Conservation (phyloP, 1,284 basidiomycete species). For the Takashimella koratensis region DNA sequence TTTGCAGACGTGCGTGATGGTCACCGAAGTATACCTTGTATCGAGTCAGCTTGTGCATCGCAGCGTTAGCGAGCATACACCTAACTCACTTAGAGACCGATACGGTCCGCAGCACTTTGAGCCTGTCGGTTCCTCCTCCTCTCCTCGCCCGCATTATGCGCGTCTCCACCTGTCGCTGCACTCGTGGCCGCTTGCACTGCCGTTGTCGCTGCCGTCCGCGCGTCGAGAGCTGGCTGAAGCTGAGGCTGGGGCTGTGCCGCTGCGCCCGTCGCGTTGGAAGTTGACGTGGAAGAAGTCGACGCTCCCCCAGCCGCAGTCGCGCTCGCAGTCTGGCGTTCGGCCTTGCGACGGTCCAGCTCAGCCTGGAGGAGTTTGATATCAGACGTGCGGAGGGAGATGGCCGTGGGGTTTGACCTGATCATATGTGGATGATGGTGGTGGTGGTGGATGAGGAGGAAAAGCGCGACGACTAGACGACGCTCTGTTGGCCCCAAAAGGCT, state of each 20-base stretch:
- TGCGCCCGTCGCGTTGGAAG: not conserved
- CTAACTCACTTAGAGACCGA: slow-evolving; percentile 22
- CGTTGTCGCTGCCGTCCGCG: not conserved
- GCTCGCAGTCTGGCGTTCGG: slow-evolving; percentile 6
- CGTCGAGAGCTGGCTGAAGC: not conserved
- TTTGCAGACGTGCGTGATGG: not conserved
- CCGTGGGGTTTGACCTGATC: slow-evolving; percentile 47
- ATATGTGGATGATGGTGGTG: slow-evolving; percentile 11
- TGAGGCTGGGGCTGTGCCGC: not conserved
- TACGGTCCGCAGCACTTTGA: slow-evolving; percentile 27
- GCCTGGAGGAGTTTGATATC: slow-evolving; percentile 42
- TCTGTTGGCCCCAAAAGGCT: too few species aligned
- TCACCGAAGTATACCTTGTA: too few species aligned
- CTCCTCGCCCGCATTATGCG: slow-evolving; percentile 9
- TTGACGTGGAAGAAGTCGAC: not conserved
- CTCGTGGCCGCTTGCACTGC: not conserved
- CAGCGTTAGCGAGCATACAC: too few species aligned
- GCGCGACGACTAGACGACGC: not conserved
- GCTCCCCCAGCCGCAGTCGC: not conserved
- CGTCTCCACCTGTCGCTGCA: slow-evolving; percentile 1
- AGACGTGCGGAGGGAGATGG: slow-evolving; percentile 39
- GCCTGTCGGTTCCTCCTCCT: slow-evolving; percentile 12
- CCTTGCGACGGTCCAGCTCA: slow-evolving; percentile 36
- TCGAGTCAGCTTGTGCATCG: too few species aligned
- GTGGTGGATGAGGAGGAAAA: not conserved